Evolutionary conservation across 441 rosid species (phyloP), one percentile per base, ranked within the genome.

Genomic region (Erysimum pusillum): DNA sequence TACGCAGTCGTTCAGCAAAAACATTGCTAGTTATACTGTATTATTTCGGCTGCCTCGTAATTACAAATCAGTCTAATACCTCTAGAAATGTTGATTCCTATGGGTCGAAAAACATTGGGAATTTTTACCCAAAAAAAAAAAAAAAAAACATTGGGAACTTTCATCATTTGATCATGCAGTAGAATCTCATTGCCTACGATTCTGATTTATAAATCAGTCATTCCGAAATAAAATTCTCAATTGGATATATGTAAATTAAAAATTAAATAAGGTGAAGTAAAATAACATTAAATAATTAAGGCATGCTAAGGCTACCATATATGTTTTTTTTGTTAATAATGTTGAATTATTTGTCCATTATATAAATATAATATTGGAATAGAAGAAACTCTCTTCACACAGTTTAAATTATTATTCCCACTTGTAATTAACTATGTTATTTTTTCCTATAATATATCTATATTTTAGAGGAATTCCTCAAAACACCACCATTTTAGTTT

Each of bases 151-250:
- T 18, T 44, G 20, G 35, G 56, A 69, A 57, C 44, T 57, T 69
- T 58, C 56, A 44, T 69, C 57, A 71, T 35, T 71, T 71, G 48
- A 59, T 35, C 59, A 71, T 20, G 44, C n/a, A 18, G 22, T 20
- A 34, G 36, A 71, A 45, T 35, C 48, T 45, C 58, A 59, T 70
- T 46, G 45, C 75, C 38, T 71, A 46, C 4, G 44, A 36, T 71
- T 71, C 48, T 59, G 20, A 20, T 53, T 53, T 8, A 7, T 48
- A 44, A 44, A 28, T 28, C 44, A 41, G 31, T 17, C 38, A 57
- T 44, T 69, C 41, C 56, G 5, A 44, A 38, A 12, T 61, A 10
- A 18, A 61, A 5, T 45, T 8, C 5, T 45, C 28, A 13, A 10
- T 46, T 6, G 15, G 41, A 64, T 57, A 44, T 8, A 56, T 3